Evolutionary conservation across 225 moss, liverwort and hornwort genomes (phyloP).

Genomic region (Climacium dendroides): DNA sequence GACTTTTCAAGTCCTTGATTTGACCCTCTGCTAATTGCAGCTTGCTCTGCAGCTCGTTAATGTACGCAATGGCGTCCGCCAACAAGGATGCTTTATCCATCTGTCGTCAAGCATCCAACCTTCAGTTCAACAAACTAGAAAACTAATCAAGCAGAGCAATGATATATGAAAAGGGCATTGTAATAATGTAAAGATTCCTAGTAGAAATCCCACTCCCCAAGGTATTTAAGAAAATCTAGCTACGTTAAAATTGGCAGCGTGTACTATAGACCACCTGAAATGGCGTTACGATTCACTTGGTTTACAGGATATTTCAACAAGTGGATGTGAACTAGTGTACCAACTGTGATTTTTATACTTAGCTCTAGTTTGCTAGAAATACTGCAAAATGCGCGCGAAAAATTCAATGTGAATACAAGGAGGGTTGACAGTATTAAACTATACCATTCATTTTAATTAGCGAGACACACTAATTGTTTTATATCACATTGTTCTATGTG

Average conservation of each 20-base stretch:
- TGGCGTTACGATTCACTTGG: background rate
- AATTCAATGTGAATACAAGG: background rate
- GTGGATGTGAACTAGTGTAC: background rate
- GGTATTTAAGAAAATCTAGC: background rate
- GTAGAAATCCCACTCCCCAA: background rate
- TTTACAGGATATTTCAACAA: background rate
- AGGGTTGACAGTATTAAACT: background rate
- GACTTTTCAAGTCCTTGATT: constrained; percentile 43
- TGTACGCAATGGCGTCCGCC: constrained; percentile 86
- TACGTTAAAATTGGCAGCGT: background rate
- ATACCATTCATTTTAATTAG: background rate
- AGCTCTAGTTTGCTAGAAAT: no score
- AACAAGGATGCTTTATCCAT: constrained; percentile 90
- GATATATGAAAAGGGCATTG: background rate
- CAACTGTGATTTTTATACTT: background rate
- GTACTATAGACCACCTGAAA: background rate
- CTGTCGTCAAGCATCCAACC: background rate
- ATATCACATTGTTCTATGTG: background rate
- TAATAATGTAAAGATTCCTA: background rate
- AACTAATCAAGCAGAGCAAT: background rate
- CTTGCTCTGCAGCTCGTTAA: constrained; percentile 68
- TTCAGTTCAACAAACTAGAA: background rate
- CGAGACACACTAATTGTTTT: background rate
- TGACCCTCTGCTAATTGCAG: constrained; percentile 49
- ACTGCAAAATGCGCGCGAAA: background rate